Base-by-base conservation (phyloP, 805 yeast species). In the Barnettozyma botsteinii region DNA sequence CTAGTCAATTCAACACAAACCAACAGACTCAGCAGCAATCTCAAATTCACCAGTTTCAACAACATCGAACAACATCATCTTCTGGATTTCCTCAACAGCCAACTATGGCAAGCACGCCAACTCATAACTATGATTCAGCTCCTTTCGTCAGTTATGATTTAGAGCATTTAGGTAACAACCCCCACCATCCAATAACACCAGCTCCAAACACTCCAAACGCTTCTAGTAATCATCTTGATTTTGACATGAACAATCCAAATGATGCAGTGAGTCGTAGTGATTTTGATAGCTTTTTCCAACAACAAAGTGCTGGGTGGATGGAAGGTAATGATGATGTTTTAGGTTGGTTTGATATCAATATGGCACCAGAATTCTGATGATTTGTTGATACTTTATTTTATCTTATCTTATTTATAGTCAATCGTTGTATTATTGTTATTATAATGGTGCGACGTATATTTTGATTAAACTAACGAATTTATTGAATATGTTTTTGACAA, bases 321-420 rank as follows among this genome's bases (percentile, higher is more conserved):
- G 88, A 85, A 55, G 81, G 79, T 24, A 85, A 79, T 33, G 97
- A 89, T 55, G 97, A 89, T 57, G 83, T 89, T 53, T 65, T 89
- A 34, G 97, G 97, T 11, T 89, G 96, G 96, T 84, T 89, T 67
- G 95, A 86, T 57, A 78, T 79, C 59, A 82, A 82, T 53, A 76
- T 75, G 81, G 78, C 76, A 4, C 81, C 80, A 0, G 81, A 74
- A 45, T 77, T 77, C 52, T 75, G 47, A 60, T 3, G 14, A 12
- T 14, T 13, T 24, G n/a, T 21, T 32, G 9, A 7, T 22, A 7
- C n/a, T 22, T 12, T 10, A 8, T 25, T 17, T 19, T n/a, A n/a
- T n/a, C n/a, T 33, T 24, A 13, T 33, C 7, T 33, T 33, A 12
- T 13, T 25, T 18, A 33, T 26, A 8, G 8, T 18, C 23, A 17